phyloP scores from a whole-genome alignment of 805 yeast species.

The Saturnispora saitoi region DNA sequence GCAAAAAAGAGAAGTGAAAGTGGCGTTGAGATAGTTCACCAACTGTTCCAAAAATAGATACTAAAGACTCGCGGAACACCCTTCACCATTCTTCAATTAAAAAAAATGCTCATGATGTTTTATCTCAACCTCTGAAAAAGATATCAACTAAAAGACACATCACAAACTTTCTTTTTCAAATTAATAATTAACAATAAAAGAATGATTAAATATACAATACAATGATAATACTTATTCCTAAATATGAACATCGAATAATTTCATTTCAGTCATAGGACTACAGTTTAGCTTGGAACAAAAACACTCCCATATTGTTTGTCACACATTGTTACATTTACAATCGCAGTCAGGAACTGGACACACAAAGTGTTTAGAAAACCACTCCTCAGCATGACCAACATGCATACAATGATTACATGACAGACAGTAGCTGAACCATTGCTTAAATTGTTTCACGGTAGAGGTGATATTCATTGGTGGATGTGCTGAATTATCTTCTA shows the following conservation, averaged over 20 bases:
- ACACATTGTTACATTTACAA: constrained; percentile 62
- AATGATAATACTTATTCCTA: no score
- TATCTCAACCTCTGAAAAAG: no score
- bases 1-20: not conserved
- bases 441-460: constrained; percentile 41
- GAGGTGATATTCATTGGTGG: not conserved
- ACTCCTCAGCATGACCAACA: constrained; percentile 90
- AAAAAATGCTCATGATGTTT: not conserved
- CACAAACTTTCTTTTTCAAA: no score
- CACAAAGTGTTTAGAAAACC: constrained; percentile 81
- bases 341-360: constrained; percentile 94
- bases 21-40: not conserved
- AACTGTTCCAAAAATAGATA: not conserved
- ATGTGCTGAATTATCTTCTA: not conserved
- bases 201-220: no score
- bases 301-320: not conserved
- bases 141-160: no score
- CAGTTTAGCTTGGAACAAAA: no score
- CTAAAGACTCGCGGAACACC: not conserved
- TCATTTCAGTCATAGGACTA: no score
- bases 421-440: constrained; percentile 89
- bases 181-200: no score
- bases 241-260: no score
- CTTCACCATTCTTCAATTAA: not conserved
- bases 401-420: constrained; percentile 92